Evolutionary conservation across 1,284 basidiomycete species (phyloP).

Genomic region (Thecaphora frezii): DNA sequence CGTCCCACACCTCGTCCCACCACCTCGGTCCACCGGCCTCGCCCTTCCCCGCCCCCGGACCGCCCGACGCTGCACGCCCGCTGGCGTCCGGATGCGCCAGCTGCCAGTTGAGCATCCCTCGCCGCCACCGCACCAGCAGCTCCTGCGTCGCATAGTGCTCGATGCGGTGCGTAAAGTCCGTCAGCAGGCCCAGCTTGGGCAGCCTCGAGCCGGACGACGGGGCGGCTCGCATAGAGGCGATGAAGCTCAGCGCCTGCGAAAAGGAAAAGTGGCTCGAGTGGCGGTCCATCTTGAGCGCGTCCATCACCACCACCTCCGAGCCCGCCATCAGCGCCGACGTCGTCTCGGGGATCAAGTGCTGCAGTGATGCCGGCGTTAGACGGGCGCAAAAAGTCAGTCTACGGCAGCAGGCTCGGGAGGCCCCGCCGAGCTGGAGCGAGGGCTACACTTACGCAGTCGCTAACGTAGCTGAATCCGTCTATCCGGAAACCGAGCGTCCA

Average conservation of each 20-base stretch:
- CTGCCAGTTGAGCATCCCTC: slow-evolving; percentile 13
- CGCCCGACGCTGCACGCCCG: neutral
- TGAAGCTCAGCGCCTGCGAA: slow-evolving; percentile 43
- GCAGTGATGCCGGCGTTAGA: neutral
- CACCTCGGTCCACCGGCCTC: slow-evolving; percentile 33
- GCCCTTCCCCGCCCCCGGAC: slow-evolving; percentile 3
- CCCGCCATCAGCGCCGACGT: slow-evolving; percentile 37
- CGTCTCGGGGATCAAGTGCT: slow-evolving; percentile 35
- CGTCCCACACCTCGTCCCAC: slow-evolving; percentile 48
- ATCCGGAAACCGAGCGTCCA: slow-evolving; percentile 51
- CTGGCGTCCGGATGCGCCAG: neutral
- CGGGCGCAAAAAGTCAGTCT: neutral
- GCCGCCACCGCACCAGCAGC: slow-evolving; percentile 22
- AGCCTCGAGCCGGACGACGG: slow-evolving; percentile 2
- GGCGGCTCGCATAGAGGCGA: slow-evolving; percentile 18
- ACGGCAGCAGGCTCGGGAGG: too few species aligned
- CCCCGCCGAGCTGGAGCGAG: neutral
- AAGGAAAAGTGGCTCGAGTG: slow-evolving; percentile 51
- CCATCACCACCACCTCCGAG: slow-evolving; percentile 43
- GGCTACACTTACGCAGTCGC: slow-evolving; percentile 32
- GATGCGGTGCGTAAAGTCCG: slow-evolving; percentile 50
- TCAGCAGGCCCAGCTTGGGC: slow-evolving; percentile 36
- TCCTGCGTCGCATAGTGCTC: slow-evolving; percentile 42
- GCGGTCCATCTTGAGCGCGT: slow-evolving; percentile 48
- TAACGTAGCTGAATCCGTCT: slow-evolving; percentile 52